Conservation (phyloP, 2,329 filamentous ascomycete species). For the Colletotrichum lindemuthianum region DNA sequence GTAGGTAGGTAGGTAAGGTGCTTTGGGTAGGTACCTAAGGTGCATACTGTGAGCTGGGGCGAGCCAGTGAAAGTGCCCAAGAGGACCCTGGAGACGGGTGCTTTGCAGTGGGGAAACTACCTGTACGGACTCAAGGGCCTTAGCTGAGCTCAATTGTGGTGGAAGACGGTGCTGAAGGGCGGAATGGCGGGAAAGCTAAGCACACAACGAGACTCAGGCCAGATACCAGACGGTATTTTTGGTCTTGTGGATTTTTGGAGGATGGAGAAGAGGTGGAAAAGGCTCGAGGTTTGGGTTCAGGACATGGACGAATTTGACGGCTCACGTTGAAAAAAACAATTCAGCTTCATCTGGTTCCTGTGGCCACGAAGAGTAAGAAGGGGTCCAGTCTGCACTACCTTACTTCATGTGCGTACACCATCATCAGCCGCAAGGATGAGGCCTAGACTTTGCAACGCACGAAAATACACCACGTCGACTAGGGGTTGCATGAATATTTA, state of each 20-base stretch:
- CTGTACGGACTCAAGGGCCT: too few relatives aligned
- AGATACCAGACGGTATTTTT: not conserved
- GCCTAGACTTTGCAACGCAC: not conserved
- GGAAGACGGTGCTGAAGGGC: too few relatives aligned
- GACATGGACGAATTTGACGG: constrained; percentile 5
- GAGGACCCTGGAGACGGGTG: too few relatives aligned
- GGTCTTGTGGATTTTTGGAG: not conserved
- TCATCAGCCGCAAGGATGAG: not conserved
- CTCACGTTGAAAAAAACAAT: constrained; percentile 5
- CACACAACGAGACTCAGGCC: not conserved
- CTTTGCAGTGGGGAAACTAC: too few relatives aligned
- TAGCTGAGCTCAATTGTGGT: too few relatives aligned
- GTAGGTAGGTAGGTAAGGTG: too few relatives aligned
- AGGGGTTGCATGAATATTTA: constrained; percentile 32
- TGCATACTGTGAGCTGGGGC: too few relatives aligned
- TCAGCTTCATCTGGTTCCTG: constrained; percentile 29
- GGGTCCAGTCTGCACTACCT: constrained; percentile 3
- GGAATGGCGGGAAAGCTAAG: too few relatives aligned
- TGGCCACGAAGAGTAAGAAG: constrained; percentile 12
- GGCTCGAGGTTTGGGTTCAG: not conserved
- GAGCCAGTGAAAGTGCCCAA: too few relatives aligned
- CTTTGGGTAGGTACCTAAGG: too few relatives aligned
- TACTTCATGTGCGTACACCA: too few relatives aligned
- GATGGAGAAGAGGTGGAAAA: not conserved
- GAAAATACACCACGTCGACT: constrained; percentile 3